Base-by-base conservation (phyloP, 1,139 yeast genomes). In the Candida sojae region DNA sequence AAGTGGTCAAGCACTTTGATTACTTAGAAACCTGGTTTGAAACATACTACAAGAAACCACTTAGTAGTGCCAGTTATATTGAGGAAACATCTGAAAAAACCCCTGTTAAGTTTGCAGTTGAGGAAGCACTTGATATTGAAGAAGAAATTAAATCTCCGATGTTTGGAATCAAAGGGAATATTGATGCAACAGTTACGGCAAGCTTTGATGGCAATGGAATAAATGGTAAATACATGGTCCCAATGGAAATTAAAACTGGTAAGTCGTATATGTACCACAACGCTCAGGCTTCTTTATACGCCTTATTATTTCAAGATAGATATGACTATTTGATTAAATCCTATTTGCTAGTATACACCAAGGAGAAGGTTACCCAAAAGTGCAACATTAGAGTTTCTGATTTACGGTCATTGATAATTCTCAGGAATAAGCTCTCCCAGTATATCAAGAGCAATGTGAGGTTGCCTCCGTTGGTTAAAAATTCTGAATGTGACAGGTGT, bases 161-260 rank as follows among this genome's bases (percentile, higher is more conserved):
- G 60, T 91, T 79, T 70, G 99, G 99, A 0, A 68, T 95, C n/a
- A 84, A 89, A 55, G 99, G 99, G 1, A 82, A 86, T 59, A 82
- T 92, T 12, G 99, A 93, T 68, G 97, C 86, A 1, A 88, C 97
- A 0, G 77, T 91, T 1, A 88, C 87, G 56, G 87, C 88, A 0
- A 65, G 71, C 31, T 58, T 79, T 5, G 55, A 62, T 30, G 68
- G 70, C 5, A 54, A 56, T 5, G 42, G 46, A 8, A 38, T 48
- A 31, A 54, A 50, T 4, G 80, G 80, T 6, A 76, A 72, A 21
- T 75, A 62, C 50, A 74, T 89, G 25, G 77, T 84, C 0, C 98
- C 98, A 0, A 70, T 95, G 69, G 99, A 93, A 64, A 83, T 93
- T 50, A 93, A 93, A 63, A 89, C 98, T 0, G 97, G 98, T 0